These are phyloP conservation scores for Coccinonectria pachysandricola DNA, from an alignment of 2,329 filamentous ascomycete species.

Conservation along the genomic window DNA sequence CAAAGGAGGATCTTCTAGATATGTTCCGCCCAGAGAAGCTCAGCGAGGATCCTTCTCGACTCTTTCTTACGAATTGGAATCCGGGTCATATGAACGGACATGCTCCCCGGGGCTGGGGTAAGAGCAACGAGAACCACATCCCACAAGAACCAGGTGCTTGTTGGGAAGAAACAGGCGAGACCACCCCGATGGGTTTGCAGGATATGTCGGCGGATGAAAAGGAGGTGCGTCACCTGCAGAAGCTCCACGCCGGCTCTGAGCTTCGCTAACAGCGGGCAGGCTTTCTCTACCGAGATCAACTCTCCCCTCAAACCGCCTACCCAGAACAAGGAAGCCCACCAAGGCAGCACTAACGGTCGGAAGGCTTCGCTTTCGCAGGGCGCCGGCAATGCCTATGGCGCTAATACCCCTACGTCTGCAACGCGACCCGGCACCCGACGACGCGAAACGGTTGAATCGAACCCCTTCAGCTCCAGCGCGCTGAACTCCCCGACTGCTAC, in stretches of 20 bases:
- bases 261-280: constrained; percentile 35
- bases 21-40: constrained; percentile 51
- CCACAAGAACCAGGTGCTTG: constrained; percentile 81
- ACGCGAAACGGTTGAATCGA: constrained; percentile 69
- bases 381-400: constrained; percentile 52
- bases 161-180: constrained; percentile 68
- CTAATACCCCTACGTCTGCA: constrained; percentile 62
- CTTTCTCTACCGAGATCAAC: constrained; percentile 81
- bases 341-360: constrained; percentile 54
- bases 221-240: constrained; percentile 34
- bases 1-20: constrained; percentile 67
- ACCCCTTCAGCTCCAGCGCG: constrained; percentile 43
- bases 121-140: constrained; percentile 60
- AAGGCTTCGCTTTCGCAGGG: constrained; percentile 76
- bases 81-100: constrained; percentile 60
- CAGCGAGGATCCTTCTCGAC: constrained; percentile 44
- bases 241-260: constrained; percentile 2
- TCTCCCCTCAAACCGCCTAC: constrained; percentile 81
- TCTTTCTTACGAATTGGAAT: constrained; percentile 72
- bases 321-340: constrained; percentile 57
- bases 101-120: constrained; percentile 61
- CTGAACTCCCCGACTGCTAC: constrained; percentile 51
- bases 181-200: constrained; percentile 60
- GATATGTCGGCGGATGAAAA: constrained; percentile 57
- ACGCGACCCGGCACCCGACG: constrained; percentile 67